phyloP scores from a whole-genome alignment of 768 basidiomycete species.

The Psilocybe sp. region DNA sequence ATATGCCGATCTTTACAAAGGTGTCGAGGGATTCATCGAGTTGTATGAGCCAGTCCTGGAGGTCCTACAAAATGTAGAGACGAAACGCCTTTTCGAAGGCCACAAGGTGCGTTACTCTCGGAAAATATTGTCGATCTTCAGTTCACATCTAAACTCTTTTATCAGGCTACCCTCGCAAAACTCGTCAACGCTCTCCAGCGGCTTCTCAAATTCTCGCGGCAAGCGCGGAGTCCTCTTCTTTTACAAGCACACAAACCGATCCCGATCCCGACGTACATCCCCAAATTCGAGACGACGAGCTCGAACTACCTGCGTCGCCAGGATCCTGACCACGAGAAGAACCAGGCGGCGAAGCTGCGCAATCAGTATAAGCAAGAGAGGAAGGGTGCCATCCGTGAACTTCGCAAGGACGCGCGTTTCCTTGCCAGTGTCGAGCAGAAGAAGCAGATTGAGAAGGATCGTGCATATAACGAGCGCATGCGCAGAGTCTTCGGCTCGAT shows the following conservation, averaged over 20 bases:
- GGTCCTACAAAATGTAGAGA: conserved; percentile 54
- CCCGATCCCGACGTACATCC: conserved; percentile 89
- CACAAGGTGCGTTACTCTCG: conserved; percentile 48
- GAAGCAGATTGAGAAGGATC: conserved; percentile 84
- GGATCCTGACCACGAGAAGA: conserved; percentile 92
- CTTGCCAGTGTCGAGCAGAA: conserved; percentile 85
- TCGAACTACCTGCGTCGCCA: conserved; percentile 76
- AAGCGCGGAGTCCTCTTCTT: conserved; percentile 72
- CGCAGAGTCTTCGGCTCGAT: conserved; percentile 74
- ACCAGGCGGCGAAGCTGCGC: conserved; percentile 81
- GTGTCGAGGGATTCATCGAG: conserved; percentile 82
- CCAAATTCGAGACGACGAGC: conserved; percentile 82
- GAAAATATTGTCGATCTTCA: background rate
- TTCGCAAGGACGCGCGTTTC: conserved; percentile 94
- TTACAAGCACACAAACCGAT: conserved; percentile 96
- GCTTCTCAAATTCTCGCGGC: conserved; percentile 68
- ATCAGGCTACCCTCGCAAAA: conserved; percentile 45
- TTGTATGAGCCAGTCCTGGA: conserved; percentile 67
- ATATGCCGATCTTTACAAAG: conserved; percentile 76
- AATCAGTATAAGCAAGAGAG: conserved; percentile 90
- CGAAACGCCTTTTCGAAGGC: conserved; percentile 39
- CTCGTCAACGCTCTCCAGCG: conserved; percentile 51
- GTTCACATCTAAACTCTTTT: conserved; percentile 8
- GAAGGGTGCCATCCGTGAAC: conserved; percentile 94
- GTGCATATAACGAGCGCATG: conserved; percentile 77